A percentile compares a stretch with the other conserved stretches of the same genome.
Evolutionary conservation across 495 filamentous ascomycete species (phyloP).

Genomic region (Aspergillus heteromorphus): DNA sequence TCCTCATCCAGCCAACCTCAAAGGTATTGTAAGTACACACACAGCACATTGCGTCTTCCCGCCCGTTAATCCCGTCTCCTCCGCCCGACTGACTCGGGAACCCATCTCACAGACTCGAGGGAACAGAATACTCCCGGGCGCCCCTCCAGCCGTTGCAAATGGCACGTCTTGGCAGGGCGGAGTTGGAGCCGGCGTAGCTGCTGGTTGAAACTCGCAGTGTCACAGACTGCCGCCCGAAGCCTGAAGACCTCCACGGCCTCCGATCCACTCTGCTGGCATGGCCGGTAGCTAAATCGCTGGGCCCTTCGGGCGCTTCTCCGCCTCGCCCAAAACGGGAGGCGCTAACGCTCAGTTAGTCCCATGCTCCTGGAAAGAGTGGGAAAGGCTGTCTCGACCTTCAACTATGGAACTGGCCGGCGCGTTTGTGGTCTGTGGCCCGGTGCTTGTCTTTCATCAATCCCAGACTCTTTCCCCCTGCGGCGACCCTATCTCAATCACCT

Average conservation of each 20-base stretch:
- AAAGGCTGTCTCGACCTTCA: conserved; percentile 2
- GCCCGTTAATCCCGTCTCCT: neutral
- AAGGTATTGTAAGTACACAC: no score
- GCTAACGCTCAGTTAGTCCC: conserved; percentile 15
- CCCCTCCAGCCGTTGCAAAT: neutral
- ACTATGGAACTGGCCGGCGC: conserved; percentile 2
- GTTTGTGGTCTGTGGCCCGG: conserved; percentile 11
- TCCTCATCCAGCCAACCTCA: no score
- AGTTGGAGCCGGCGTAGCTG: conserved; percentile 8
- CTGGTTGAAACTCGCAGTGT: conserved; percentile 32
- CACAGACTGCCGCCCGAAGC: conserved; percentile 28
- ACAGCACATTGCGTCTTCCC: no score
- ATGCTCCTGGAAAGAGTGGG: conserved; percentile 14
- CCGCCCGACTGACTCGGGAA: neutral
- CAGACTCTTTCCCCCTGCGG: conserved; percentile 18
- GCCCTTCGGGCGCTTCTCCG: conserved; percentile 4
- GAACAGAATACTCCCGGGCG: neutral
- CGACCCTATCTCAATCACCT: conserved; percentile 22
- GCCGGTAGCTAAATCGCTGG: conserved; percentile 2
- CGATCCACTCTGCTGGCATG: conserved; percentile 6
- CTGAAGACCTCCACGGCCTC: conserved; percentile 3
- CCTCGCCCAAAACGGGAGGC: neutral
- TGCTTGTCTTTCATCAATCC: conserved; percentile 33
- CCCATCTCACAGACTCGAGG: neutral
- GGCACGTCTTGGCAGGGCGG: conserved; percentile 17